Evolutionary conservation across 306 rosid species (phyloP), one percentile per base, ranked within the genome.

Genomic region (Cicer bijugum): DNA sequence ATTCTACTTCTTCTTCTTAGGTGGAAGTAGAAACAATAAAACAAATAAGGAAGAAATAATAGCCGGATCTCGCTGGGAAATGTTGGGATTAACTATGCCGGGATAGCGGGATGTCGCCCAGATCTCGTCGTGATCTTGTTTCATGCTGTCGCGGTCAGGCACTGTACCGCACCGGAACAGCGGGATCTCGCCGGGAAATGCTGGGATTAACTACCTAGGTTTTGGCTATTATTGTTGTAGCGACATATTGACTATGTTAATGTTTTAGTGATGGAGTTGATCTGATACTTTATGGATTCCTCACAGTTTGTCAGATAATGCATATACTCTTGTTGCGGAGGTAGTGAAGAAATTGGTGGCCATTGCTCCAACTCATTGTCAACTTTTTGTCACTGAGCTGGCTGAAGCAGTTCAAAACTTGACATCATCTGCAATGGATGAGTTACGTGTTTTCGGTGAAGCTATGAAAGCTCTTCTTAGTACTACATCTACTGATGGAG

Each of bases 291-390:
- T 59, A 6, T 80, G 38, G 33, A 56, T 78, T 78, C 19, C 15
- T 59, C 12, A 35, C 87, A 95, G 99, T 46, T 83, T 95, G 83
- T 95, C 99, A 20, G 99, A 95, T 78, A 89, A 90, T 85, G 97
- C 93, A 17, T 92, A 95, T 74, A 47, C 87, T 66, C 93, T 92
- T 39, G 97, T 86, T 61, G 97, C 96, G 12, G 99, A 90, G 86
- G 99, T 95, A 62, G 86, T 92, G 96, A 92, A 83, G 87, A 95
- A 95, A 85, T 81, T 95, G 86, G 99, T 92, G 82, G 93, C 93
- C 67, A 90, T 90, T 80, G 89, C 96, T 81, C 97, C 99, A 42
- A 86, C 82, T 59, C 96, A 95, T 70, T 90, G 93, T 83, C 89
- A 78, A 70, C 89, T 92, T 76, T 95, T 95, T 76, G 87, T 95